A percentile compares a stretch with the other conserved stretches of the same genome.
Conservation (phyloP, 176 grass and related monocot genomes). For the Rhynchospora breviuscula region DNA sequence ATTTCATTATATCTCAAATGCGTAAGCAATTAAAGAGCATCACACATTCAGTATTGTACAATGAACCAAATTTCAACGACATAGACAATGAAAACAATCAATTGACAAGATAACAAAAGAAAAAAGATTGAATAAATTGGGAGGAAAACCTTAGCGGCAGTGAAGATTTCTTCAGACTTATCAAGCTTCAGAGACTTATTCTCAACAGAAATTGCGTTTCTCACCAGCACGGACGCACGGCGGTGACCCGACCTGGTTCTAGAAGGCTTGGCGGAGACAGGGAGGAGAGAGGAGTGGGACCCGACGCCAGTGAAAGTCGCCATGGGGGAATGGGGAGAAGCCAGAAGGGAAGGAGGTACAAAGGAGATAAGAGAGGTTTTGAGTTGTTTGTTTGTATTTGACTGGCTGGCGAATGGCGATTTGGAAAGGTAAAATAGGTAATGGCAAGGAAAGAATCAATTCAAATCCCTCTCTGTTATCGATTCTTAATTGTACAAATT, state of each 20-base stretch:
- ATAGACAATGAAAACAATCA: not conserved
- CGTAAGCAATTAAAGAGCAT: not conserved
- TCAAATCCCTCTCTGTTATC: not conserved
- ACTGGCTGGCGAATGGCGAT: conserved; percentile 7
- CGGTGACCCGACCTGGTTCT: conserved; percentile 7
- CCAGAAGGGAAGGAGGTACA: not conserved
- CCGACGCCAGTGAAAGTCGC: conserved; percentile 19
- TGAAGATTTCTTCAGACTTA: conserved; percentile 87
- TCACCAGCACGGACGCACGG: conserved; percentile 13
- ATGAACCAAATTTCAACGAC: not conserved
- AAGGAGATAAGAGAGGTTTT: conserved; percentile 18
- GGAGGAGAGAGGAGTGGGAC: conserved; percentile 1
- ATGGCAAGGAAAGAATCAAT: not conserved
- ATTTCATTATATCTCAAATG: not conserved
- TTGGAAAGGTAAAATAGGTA: not conserved
- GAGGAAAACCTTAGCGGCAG: conserved; percentile 55
- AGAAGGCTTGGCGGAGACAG: conserved; percentile 14
- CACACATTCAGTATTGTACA: not conserved
- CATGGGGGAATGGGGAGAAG: not conserved
- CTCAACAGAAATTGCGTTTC: conserved; percentile 58
- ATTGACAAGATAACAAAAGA: not conserved
- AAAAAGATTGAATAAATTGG: not conserved
- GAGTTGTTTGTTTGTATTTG: conserved; percentile 26
- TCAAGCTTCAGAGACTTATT: conserved; percentile 50
- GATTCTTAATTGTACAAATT: too few relatives aligned